Conservation (phyloP, 2,329 filamentous ascomycete species). For the Xenosphaeropsis pyriputrescens region DNA sequence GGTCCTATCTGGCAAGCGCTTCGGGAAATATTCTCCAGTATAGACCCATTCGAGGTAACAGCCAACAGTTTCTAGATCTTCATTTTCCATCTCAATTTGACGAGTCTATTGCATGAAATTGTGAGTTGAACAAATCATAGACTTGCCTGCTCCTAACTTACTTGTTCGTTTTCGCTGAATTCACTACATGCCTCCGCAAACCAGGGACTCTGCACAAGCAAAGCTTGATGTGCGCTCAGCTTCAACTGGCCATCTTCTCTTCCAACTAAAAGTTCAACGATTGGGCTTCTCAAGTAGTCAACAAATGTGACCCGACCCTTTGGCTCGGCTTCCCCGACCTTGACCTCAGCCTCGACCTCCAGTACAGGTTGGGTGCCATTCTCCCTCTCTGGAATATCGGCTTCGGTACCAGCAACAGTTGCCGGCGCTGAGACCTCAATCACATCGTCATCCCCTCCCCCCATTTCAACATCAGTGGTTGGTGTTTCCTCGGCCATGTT, state of each 20-base stretch:
- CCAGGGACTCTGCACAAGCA: slow-evolving; percentile 61
- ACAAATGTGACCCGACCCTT: slow-evolving; percentile 24
- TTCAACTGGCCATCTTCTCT: slow-evolving; percentile 41
- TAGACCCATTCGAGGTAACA: slow-evolving; percentile 77
- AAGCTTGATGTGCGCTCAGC: slow-evolving; percentile 65
- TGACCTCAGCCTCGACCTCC: neutral
- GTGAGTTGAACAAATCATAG: no score
- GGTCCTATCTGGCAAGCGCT: slow-evolving; percentile 42
- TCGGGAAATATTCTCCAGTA: slow-evolving; percentile 76
- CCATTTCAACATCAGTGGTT: slow-evolving; percentile 14
- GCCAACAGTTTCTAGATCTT: slow-evolving; percentile 59
- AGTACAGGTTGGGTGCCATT: neutral
- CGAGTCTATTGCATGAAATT: slow-evolving; percentile 30
- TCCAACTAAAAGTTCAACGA: slow-evolving; percentile 55
- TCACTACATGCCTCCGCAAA: slow-evolving; percentile 49
- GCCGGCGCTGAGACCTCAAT: slow-evolving; percentile 6
- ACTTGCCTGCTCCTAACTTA: slow-evolving; percentile 23
- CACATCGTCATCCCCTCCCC: slow-evolving; percentile 11
- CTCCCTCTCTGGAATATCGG: neutral
- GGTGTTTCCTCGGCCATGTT: slow-evolving; percentile 4
- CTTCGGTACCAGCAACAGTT: neutral
- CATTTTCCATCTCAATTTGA: slow-evolving; percentile 50
- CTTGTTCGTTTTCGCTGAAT: slow-evolving; percentile 45
- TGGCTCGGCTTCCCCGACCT: neutral
- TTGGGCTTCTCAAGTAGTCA: slow-evolving; percentile 51